phyloP scores from a whole-genome alignment of 805 yeast genomes.

The Saccharomyces eubayanus region DNA sequence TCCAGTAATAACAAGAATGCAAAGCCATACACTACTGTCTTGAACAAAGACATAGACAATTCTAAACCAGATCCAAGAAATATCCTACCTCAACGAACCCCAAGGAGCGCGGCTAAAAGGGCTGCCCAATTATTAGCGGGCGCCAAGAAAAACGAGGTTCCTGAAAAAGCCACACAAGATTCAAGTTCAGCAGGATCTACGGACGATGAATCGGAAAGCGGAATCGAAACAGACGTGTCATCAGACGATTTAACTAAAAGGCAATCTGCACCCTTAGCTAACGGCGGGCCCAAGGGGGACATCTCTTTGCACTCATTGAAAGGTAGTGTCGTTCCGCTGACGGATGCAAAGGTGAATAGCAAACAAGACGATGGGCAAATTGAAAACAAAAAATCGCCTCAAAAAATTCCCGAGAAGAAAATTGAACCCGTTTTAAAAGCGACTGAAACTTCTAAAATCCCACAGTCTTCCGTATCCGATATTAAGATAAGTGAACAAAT shows the following conservation, averaged over 20 bases:
- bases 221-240: slow-evolving; percentile 5
- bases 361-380: not conserved
- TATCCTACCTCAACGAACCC: slow-evolving; percentile 21
- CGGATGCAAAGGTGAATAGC: not conserved
- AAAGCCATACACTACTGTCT: slow-evolving; percentile 26
- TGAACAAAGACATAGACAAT: slow-evolving; percentile 25
- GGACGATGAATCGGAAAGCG: slow-evolving; percentile 3
- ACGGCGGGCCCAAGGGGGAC: not conserved
- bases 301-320: not conserved
- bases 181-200: not conserved
- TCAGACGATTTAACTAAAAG: not conserved
- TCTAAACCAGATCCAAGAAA: slow-evolving; percentile 27
- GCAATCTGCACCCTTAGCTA: not conserved
- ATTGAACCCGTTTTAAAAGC: not conserved
- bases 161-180: not conserved
- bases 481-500: not conserved
- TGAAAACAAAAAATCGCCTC: not conserved
- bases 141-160: slow-evolving; percentile 9
- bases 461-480: not conserved
- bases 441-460: not conserved
- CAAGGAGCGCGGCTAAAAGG: slow-evolving; percentile 26
- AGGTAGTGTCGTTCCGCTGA: not conserved
- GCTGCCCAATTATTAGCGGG: slow-evolving; percentile 24
- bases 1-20: slow-evolving; percentile 5
- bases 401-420: not conserved